Percentiles rank a stretch among this genome's conserved stretches.
phyloP scores from a whole-genome alignment of 108 stramenopile genomes.

The Epipyxis sp. region DNA sequence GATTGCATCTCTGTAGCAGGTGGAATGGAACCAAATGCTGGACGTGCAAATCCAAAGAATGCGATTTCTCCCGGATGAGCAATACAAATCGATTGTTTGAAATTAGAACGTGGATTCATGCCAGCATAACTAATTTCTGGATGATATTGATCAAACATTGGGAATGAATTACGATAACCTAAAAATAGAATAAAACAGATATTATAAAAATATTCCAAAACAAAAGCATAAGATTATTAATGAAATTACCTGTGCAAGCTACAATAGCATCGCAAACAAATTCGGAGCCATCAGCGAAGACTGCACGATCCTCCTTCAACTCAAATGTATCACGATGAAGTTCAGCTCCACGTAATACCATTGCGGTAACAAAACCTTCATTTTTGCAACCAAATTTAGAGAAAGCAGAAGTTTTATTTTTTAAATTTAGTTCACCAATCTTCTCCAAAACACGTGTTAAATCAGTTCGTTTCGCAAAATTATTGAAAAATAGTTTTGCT shows the following conservation, averaged over 20 bases:
- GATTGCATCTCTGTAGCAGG: slow-evolving; percentile 47
- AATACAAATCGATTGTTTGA: slow-evolving; percentile 32
- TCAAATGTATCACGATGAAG: slow-evolving; percentile 43
- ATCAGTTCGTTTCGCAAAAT: slow-evolving; percentile 2
- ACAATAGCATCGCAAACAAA: slow-evolving; percentile 50
- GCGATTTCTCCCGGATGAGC: slow-evolving; percentile 42
- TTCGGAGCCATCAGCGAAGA: slow-evolving; percentile 42
- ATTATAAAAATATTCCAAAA: too few relatives aligned
- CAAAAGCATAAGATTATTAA: too few relatives aligned
- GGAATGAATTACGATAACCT: slow-evolving; percentile 46
- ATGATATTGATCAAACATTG: slow-evolving; percentile 43
- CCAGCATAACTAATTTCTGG: slow-evolving; percentile 42
- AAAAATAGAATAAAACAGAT: too few relatives aligned
- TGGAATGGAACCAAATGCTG: slow-evolving; percentile 48
- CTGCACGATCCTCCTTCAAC: slow-evolving; percentile 43
- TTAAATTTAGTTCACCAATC: slow-evolving; percentile 41
- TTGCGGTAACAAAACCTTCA: slow-evolving; percentile 49
- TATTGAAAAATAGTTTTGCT: slow-evolving; percentile 34
- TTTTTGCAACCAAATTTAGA: slow-evolving; percentile 53
- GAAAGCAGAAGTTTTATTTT: slow-evolving; percentile 44
- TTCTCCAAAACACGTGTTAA: slow-evolving; percentile 34
- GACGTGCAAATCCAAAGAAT: slow-evolving; percentile 47
- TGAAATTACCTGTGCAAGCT: slow-evolving; percentile 47
- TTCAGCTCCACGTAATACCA: slow-evolving; percentile 38
- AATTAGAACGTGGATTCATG: slow-evolving; percentile 37